A percentile compares a stretch with the other conserved stretches of the same genome.
Conservation (phyloP, 306 rosid species). For the Echinosophora koreensis region DNA sequence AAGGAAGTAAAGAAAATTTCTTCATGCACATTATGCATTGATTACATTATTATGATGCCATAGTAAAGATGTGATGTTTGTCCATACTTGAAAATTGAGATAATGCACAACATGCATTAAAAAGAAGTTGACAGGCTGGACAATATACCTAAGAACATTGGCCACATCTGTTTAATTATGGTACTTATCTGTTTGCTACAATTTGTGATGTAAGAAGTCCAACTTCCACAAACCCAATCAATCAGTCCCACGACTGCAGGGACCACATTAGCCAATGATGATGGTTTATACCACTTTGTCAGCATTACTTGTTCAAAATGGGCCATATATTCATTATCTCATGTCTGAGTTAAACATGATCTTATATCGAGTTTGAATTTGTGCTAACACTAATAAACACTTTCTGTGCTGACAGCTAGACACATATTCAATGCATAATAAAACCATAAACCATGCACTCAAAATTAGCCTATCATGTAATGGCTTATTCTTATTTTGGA, state of each 20-base stretch:
- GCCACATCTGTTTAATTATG: slow-evolving; percentile 7
- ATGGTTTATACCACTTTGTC: not conserved
- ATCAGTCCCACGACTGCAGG: not conserved
- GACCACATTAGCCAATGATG: slow-evolving; percentile 39
- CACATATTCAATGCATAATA: slow-evolving; percentile 7
- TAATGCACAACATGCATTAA: slow-evolving; percentile 8
- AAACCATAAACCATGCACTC: slow-evolving; percentile 34
- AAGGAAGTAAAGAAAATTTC: not conserved
- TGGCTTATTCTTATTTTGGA: slow-evolving; percentile 44
- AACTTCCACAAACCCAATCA: slow-evolving; percentile 8
- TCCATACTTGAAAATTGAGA: not conserved
- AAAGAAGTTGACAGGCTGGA: slow-evolving; percentile 1
- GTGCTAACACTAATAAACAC: not conserved
- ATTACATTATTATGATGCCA: not conserved
- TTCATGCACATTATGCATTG: not conserved
- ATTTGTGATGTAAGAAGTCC: slow-evolving; percentile 5
- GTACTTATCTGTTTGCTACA: slow-evolving; percentile 15
- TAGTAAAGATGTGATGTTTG: not conserved
- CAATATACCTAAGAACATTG: slow-evolving; percentile 5
- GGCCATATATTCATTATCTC: not conserved
- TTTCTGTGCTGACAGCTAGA: not conserved
- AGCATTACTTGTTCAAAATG: not conserved
- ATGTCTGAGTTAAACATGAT: slow-evolving; percentile 6
- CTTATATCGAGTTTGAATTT: not conserved
- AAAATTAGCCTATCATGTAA: slow-evolving; percentile 10